Evolutionary conservation across 345 rosid genomes (phyloP), one percentile per base, ranked within the genome.

Genomic region (Eucalyptus globulus): DNA sequence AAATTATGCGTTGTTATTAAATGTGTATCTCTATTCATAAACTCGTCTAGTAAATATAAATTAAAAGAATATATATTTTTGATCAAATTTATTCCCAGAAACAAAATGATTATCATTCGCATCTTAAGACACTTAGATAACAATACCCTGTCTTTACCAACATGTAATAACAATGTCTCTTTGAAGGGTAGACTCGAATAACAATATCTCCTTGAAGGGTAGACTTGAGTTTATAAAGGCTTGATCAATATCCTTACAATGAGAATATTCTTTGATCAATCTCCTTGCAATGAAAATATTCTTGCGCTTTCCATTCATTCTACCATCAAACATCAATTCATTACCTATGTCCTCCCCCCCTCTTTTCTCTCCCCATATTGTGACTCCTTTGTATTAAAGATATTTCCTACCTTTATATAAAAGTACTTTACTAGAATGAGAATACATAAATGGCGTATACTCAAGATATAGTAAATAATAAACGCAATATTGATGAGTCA

Each of bases 41-140:
- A 53, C 56, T 53, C 5, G 10, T 8, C 24, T 1, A 53, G 5
- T 53, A 53, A 53, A 53, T 53, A 53, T 0, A 53, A 19, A 53
- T 53, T 15, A 12, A 7, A 53, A 17, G 40, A 37, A 37, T 37
- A 37, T 37, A 37, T 37, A 37, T 37, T 37, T 37, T 37, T 37
- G 40, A 37, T 37, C 58, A 53, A 53, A 53, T 53, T 53, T 19
- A 8, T 53, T 53, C 2, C 1, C 0, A 3, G 0, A 53, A 53
- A 19, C 1, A 53, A 53, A 53, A 53, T 19, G 58, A 53, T 53
- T 53, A 53, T 53, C 2, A 53, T 53, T 53, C 2, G 10, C 5
- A 19, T 53, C 58, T 53, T 53, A 14, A 12, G 16, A 60, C 31
- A 60, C 8, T 27, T 27, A 60, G 67, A 60, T 12, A 60, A 60